phyloP scores from a whole-genome alignment of 192 early-diverging fungal genomes.

The Pilobolus umbonatus region DNA sequence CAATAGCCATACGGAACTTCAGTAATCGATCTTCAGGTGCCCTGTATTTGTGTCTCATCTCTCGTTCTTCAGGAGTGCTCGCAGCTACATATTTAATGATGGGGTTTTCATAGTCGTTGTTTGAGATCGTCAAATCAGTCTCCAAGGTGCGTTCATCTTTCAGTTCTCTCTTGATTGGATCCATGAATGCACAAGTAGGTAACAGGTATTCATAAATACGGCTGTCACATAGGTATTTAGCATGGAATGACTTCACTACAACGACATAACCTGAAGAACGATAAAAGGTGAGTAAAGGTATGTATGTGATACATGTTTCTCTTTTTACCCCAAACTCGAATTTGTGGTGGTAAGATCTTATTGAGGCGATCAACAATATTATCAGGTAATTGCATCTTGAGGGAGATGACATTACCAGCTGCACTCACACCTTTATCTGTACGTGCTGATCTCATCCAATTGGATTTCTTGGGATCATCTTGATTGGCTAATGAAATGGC shows the following conservation, averaged over 20 bases:
- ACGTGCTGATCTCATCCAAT: conserved; percentile 85
- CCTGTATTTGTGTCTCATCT: conserved; percentile 58
- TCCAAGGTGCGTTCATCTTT: conserved; percentile 28
- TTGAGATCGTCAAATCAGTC: conserved; percentile 21
- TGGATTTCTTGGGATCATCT: conserved; percentile 73
- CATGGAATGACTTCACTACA: conserved; percentile 74
- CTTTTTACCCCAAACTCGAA: conserved; percentile 84
- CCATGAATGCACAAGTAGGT: conserved; percentile 83
- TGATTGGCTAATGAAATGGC: conserved; percentile 87
- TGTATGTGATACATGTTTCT: no score
- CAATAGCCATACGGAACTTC: conserved; percentile 62
- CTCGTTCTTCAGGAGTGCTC: conserved; percentile 58
- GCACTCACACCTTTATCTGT: conserved; percentile 99
- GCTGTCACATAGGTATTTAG: conserved; percentile 89
- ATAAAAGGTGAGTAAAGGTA: conserved; percentile 13
- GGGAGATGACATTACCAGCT: conserved; percentile 88
- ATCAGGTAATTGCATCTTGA: conserved; percentile 80
- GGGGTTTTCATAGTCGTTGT: not conserved
- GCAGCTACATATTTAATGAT: conserved; percentile 16
- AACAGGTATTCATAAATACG: conserved; percentile 96
- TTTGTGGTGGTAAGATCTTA: conserved; percentile 74
- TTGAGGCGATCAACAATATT: conserved; percentile 81
- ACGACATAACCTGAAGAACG: conserved; percentile 54
- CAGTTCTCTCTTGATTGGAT: conserved; percentile 35
- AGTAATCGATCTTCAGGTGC: conserved; percentile 56